phyloP scores from a whole-genome alignment of 1,284 basidiomycete species.

The Stygiomarasmius scandens region DNA sequence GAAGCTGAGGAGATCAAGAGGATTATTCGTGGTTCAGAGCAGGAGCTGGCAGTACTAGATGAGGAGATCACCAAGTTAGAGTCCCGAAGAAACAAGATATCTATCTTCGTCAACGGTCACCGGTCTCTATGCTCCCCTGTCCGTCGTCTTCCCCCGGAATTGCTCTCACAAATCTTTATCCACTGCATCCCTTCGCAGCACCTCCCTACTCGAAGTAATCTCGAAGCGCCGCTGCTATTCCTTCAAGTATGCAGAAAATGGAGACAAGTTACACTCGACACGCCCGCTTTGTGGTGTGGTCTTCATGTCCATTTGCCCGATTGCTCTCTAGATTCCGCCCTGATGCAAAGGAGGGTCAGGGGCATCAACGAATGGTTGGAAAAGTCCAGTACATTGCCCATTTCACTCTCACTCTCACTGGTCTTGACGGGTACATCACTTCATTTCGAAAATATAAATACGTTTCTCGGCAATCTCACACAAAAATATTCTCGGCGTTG shows the following conservation, averaged over 20 bases:
- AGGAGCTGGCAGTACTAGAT: neutral
- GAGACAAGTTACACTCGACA: conserved; percentile 12
- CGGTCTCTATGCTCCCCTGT: conserved; percentile 7
- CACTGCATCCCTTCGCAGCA: conserved; percentile 11
- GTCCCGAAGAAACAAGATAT: neutral
- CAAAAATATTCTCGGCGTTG: neutral
- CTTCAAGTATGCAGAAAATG: conserved; percentile 12
- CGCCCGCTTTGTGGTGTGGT: conserved; percentile 11
- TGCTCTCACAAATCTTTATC: conserved; percentile 15
- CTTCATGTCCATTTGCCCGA: conserved; percentile 14
- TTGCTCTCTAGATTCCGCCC: neutral
- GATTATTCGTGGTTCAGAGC: neutral
- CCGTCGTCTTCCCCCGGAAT: conserved; percentile 12
- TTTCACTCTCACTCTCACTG: neutral
- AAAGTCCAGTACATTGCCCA: neutral
- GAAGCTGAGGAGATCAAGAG: neutral
- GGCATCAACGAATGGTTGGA: neutral
- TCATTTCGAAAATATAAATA: too few relatives aligned
- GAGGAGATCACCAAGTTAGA: neutral
- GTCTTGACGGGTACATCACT: too few relatives aligned
- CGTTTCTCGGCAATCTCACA: neutral
- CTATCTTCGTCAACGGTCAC: conserved; percentile 4
- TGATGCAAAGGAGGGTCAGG: neutral
- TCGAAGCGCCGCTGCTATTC: conserved; percentile 14
- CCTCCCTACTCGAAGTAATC: conserved; percentile 6